Evolutionary conservation across 306 rosid genomes (phyloP).

Genomic region (Myrica gale): DNA sequence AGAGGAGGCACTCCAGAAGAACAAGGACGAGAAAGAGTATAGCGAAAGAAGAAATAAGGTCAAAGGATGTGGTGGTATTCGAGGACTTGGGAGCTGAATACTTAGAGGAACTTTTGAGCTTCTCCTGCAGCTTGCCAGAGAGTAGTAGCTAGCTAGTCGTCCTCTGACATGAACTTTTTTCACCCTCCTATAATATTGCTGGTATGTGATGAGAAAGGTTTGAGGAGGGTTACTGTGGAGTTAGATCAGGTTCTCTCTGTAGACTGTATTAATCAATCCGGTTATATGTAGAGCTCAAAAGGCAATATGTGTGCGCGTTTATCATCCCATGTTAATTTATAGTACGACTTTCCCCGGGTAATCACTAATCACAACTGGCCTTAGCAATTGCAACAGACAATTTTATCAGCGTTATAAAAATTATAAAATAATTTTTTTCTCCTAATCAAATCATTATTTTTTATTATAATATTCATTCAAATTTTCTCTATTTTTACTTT

Average conservation of each 20-base stretch:
- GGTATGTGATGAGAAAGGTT: not conserved
- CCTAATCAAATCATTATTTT: too few species aligned
- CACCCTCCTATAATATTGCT: not conserved
- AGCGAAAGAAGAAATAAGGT: slow-evolving; percentile 19
- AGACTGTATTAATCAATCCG: not conserved
- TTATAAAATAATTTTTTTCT: too few species aligned
- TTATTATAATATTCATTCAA: too few species aligned
- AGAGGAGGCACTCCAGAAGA: slow-evolving; percentile 34
- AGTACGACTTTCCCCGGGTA: too few species aligned
- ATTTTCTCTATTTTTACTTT: too few species aligned
- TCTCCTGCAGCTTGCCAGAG: not conserved
- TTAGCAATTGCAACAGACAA: too few species aligned
- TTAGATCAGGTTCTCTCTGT: not conserved
- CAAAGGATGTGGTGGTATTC: slow-evolving; percentile 39
- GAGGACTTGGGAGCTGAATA: slow-evolving; percentile 81
- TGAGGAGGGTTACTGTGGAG: slow-evolving; percentile 4
- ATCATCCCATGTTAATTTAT: too few species aligned
- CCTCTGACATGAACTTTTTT: not conserved
- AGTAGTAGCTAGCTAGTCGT: not conserved
- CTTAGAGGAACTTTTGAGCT: slow-evolving; percentile 61
- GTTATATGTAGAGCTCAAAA: slow-evolving; percentile 9
- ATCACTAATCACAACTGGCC: too few species aligned
- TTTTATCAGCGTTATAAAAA: too few species aligned
- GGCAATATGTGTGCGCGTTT: too few species aligned
- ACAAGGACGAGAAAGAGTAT: slow-evolving; percentile 19